Evolutionary conservation across 805 yeast genomes (phyloP), one percentile per base, ranked within the genome.

Genomic region (Metschnikowia rubicola): DNA sequence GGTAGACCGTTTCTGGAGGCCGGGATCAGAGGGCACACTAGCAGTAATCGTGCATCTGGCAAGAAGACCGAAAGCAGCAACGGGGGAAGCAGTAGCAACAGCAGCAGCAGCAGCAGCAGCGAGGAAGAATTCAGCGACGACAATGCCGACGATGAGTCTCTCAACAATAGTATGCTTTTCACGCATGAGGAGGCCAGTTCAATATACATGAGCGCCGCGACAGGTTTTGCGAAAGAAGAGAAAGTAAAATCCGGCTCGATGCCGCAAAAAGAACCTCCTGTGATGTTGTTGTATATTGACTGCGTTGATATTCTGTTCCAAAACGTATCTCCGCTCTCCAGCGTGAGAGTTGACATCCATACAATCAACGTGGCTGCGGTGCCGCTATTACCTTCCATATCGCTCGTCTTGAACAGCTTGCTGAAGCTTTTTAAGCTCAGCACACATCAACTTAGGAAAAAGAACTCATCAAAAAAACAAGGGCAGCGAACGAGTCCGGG

Each of bases 161-260:
- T 83, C 47, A 62, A 74, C 61, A 76, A 75, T 33, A 83, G 89
- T 56, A 75, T 80, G 66, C 69, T 82, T 33, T 84, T 83, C 59
- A 81, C 92, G 1, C 84, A 80, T 44, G 81, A 78, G 42, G 86
- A 84, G 46, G 85, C 88, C 1, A 75, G 81, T 39, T 82, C 90
- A 3, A 75, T 88, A 15, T 88, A 86, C 60, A 81, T 87, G 91
- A 87, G 95, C 64, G 95, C 96, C 2, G 71, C 84, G 10, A 81
- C 88, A 0, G 74, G 77, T 41, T 67, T 74, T 41, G 61, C 45
- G 17, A 35, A 43, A 4, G 13, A 28, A 13, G 30, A 39, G 17
- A 28, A 29, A n/a, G 28, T n/a, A 3, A 10, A 13, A 10, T 13
- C 32, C 4, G 7, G 26, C 26, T 21, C 26, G 26, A 21, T 4